Percentiles rank a stretch among this genome's conserved stretches.
phyloP scores from a whole-genome alignment of 2,329 filamentous ascomycete genomes.

The Aspergillus terreus region DNA sequence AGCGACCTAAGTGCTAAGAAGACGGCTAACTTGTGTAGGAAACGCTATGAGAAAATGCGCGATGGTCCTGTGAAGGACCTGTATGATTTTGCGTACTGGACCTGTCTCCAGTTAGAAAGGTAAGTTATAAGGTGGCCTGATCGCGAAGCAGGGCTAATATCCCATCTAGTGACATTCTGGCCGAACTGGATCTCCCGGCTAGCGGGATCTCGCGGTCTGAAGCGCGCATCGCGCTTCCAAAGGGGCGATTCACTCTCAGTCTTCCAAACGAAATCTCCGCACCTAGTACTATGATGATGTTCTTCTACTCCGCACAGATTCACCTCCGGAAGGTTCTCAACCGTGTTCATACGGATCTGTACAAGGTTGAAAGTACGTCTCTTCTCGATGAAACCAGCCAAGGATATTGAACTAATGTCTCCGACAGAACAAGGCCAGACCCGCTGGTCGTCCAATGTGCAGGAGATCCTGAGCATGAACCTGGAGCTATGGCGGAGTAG shows the following conservation, averaged over 20 bases:
- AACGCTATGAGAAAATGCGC: slow-evolving; percentile 31
- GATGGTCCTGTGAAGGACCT: slow-evolving; percentile 52
- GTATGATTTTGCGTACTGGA: slow-evolving; percentile 80
- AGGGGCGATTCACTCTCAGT: slow-evolving; percentile 31
- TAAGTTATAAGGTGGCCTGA: slow-evolving; percentile 34
- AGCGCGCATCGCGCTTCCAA: slow-evolving; percentile 39
- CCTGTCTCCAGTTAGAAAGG: slow-evolving; percentile 89
- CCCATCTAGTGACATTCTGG: slow-evolving; percentile 71
- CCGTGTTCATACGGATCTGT: slow-evolving; percentile 53
- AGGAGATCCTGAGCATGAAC: slow-evolving; percentile 43
- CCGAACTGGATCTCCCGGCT: slow-evolving; percentile 68
- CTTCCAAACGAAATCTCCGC: slow-evolving; percentile 30
- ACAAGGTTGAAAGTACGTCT: slow-evolving; percentile 40
- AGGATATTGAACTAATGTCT: slow-evolving; percentile 1
- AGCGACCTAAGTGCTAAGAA: not conserved
- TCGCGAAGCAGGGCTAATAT: not conserved
- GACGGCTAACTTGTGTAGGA: slow-evolving; percentile 17
- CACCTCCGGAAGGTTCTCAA: slow-evolving; percentile 57
- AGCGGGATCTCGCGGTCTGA: slow-evolving; percentile 59
- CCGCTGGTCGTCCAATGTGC: slow-evolving; percentile 36
- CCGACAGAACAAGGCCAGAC: slow-evolving; percentile 27
- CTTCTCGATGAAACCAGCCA: not conserved
- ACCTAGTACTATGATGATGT: slow-evolving; percentile 44
- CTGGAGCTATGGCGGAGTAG: slow-evolving; percentile 53
- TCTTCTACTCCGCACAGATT: slow-evolving; percentile 60